A percentile compares a stretch with the other conserved stretches of the same genome.
Conservation (phyloP, 2,329 filamentous ascomycete genomes). For the Penicillium thymicola region DNA sequence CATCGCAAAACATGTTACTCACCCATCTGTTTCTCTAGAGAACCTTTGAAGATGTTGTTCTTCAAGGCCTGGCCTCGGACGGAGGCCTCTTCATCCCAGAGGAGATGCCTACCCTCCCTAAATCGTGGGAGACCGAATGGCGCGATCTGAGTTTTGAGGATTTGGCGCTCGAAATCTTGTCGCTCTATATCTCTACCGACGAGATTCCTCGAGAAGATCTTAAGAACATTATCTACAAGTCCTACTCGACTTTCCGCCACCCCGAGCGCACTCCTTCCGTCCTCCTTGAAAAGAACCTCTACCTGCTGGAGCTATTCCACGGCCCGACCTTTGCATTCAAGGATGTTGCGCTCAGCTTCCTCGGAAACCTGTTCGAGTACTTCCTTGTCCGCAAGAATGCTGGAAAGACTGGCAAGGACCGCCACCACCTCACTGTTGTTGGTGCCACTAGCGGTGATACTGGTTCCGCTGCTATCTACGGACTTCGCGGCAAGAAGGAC, state of each 20-base stretch:
- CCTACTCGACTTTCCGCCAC: conserved; percentile 81
- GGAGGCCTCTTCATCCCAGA: conserved; percentile 89
- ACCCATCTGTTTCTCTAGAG: conserved; percentile 62
- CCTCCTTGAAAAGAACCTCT: conserved; percentile 69
- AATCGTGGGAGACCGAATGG: conserved; percentile 4
- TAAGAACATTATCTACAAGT: conserved; percentile 75
- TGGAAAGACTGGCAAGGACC: conserved; percentile 49
- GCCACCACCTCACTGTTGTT: conserved; percentile 80
- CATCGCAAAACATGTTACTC: conserved; percentile 4
- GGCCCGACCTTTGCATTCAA: conserved; percentile 96
- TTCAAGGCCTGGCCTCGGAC: conserved; percentile 83
- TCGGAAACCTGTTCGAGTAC: conserved; percentile 78
- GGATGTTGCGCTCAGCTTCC: conserved; percentile 86
- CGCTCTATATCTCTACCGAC: conserved; percentile 75
- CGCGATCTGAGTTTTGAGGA: conserved; percentile 5
- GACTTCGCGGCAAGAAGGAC: conserved; percentile 91
- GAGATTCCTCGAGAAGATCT: conserved; percentile 82
- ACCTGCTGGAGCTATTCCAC: conserved; percentile 92
- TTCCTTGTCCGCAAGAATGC: conserved; percentile 46
- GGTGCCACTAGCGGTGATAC: conserved; percentile 84
- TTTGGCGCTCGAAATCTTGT: conserved; percentile 74
- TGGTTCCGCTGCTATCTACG: conserved; percentile 93
- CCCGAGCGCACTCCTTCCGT: conserved; percentile 65
- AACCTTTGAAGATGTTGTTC: conserved; percentile 61
- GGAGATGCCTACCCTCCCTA: conserved; percentile 25